phyloP scores from a whole-genome alignment of 768 basidiomycete species.

The Hortiboletus campestris region DNA sequence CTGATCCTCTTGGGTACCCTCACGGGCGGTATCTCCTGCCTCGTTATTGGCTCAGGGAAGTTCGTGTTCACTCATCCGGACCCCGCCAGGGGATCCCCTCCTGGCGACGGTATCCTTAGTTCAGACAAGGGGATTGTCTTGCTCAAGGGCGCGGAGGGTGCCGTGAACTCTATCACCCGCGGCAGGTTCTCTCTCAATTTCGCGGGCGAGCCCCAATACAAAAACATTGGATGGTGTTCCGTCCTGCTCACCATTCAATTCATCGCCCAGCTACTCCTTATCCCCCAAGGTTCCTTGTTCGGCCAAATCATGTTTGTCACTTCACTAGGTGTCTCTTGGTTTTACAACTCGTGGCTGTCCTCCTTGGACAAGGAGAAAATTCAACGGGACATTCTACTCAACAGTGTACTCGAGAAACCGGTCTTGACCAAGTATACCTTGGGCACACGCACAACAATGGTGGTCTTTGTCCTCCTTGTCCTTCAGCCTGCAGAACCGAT shows the following conservation, averaged over 20 bases:
- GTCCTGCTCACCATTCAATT: conserved; percentile 33
- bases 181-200: conserved; percentile 32
- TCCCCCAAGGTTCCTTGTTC: conserved; percentile 33
- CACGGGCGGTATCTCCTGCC: conserved; percentile 31
- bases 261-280: conserved; percentile 34
- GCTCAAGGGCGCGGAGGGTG: conserved; percentile 28
- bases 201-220: conserved; percentile 24
- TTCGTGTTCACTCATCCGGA: conserved; percentile 28
- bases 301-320: conserved; percentile 37
- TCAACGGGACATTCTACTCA: conserved; percentile 25
- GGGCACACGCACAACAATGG: conserved; percentile 28
- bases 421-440: conserved; percentile 24
- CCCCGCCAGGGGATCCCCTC: conserved; percentile 24
- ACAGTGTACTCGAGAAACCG: conserved; percentile 23
- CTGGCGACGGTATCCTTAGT: conserved; percentile 32
- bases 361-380: conserved; percentile 37
- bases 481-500: conserved; percentile 20
- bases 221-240: conserved; percentile 31
- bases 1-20: conserved; percentile 36
- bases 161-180: conserved; percentile 32
- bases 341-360: conserved; percentile 36
- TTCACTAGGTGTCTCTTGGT: conserved; percentile 35
- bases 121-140: conserved; percentile 27
- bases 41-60: conserved; percentile 33
- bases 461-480: conserved; percentile 24